Conservation (phyloP, 2,329 filamentous ascomycete species). For the Hypoxylon sp. region DNA sequence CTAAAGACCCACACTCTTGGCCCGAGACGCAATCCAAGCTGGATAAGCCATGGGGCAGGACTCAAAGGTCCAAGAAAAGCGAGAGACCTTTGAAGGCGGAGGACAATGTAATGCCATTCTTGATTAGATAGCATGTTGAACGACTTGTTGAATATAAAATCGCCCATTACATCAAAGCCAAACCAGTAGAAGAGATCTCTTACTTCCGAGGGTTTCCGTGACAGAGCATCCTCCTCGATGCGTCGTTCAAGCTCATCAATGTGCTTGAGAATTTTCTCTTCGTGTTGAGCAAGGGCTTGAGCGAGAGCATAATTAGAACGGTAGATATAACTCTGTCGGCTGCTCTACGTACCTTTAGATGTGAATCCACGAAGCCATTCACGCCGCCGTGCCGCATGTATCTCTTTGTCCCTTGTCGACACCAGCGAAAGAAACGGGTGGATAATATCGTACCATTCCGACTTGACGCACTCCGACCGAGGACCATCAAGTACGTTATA, state of each 20-base stretch:
- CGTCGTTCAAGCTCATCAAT: not conserved
- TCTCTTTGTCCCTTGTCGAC: not conserved
- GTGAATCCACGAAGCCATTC: conserved; percentile 11
- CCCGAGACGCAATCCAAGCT: conserved; percentile 12
- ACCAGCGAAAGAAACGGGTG: conserved; percentile 1
- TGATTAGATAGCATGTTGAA: conserved; percentile 55
- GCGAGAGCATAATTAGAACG: not conserved
- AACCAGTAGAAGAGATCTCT: conserved; percentile 52
- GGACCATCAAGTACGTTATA: conserved; percentile 48
- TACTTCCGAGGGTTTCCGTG: conserved; percentile 28
- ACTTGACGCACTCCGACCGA: conserved; percentile 48
- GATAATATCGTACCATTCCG: conserved; percentile 51
- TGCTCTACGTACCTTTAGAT: not conserved
- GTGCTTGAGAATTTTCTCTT: conserved; percentile 2
- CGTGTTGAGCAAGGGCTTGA: not conserved
- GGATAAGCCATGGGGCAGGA: conserved; percentile 50
- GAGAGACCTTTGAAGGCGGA: conserved; percentile 48
- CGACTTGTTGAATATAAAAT: conserved; percentile 42
- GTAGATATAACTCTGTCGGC: not conserved
- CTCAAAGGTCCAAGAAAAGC: conserved; percentile 53
- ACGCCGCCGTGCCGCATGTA: not conserved
- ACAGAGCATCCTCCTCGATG: conserved; percentile 1
- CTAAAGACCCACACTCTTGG: not conserved
- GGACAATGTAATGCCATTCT: conserved; percentile 51
- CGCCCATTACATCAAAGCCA: conserved; percentile 49